Conservation (phyloP, 2,329 filamentous ascomycete species). For the Trichoderma semiorbis region DNA sequence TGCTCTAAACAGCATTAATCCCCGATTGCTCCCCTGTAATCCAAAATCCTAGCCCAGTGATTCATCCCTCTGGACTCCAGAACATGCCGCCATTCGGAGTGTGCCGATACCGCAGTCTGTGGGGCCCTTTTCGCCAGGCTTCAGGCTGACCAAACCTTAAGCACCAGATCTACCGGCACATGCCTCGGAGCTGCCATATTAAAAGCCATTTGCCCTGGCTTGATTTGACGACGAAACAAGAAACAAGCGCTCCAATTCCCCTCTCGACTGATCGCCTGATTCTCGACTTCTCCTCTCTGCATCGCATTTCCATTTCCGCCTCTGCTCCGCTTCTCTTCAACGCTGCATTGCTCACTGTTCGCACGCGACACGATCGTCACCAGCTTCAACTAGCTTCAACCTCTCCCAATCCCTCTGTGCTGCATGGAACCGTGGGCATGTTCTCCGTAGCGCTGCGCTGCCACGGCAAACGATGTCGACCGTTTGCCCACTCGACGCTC, state of each 20-base stretch:
- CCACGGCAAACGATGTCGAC: slow-evolving; percentile 40
- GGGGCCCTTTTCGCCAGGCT: slow-evolving; percentile 9
- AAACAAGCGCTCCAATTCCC: neutral
- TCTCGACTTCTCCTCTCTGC: neutral
- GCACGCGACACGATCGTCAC: neutral
- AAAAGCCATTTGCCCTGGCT: neutral
- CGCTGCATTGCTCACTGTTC: neutral
- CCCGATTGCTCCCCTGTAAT: neutral
- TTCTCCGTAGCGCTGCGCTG: slow-evolving; percentile 44
- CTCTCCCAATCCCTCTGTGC: slow-evolving; percentile 5
- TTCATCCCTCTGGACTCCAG: neutral
- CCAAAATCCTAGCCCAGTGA: neutral
- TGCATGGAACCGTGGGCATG: slow-evolving; percentile 43
- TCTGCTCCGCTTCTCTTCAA: neutral
- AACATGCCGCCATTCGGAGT: slow-evolving; percentile 13
- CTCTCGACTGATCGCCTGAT: neutral
- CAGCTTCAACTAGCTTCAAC: neutral
- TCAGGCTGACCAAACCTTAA: slow-evolving; percentile 5
- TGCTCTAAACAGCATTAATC: neutral
- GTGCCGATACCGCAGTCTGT: slow-evolving; percentile 20
- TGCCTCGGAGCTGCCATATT: slow-evolving; percentile 7
- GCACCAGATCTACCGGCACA: slow-evolving; percentile 18
- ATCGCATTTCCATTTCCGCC: neutral
- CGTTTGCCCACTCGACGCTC: slow-evolving; percentile 24
- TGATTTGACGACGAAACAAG: neutral